Base-by-base conservation (phyloP, 2,329 filamentous ascomycete species). In the Myriosclerotinia duriaeana region DNA sequence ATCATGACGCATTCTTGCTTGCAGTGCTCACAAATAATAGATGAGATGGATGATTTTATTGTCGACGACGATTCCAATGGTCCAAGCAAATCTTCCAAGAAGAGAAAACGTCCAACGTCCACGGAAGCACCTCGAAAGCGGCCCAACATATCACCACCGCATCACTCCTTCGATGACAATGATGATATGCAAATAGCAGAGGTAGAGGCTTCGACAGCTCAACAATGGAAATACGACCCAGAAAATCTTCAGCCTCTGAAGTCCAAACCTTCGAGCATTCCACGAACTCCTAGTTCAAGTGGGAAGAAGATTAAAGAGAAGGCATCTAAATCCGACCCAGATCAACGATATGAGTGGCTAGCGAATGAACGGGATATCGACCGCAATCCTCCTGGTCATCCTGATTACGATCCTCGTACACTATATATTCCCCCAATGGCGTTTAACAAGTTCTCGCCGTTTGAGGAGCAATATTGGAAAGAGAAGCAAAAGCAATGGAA, bases 401-500 rank as follows among this genome's bases (percentile, higher is more conserved):
- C 93, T 0, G 94, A 99, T 66, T 97, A 94, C 73, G 93, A 99
- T 73, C 92, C 92, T 11, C 85, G 92, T 26, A 96, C 93, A 0
- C 84, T 99, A n/a, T 97, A 89, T 77, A 90, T 99, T 44, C 95
- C 95, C 0, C 90, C 92, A 0, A 76, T 82, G 44, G 92, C 92
- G 0, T 96, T 89, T 88, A 80, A 80, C 40, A 89, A 90, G 36
- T 97, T 99, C 76, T 96, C 93, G 0, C 86, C 94, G 0, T 99
- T 99, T 71, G 95, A 99, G 79, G 96, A 93, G 78, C 95, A 99
- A 76, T 99, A 99, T 77, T 99, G 95, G 95, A 92, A 96, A 74
- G 98, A 99, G 78, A 99, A 99, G 80, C 91, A 93, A 78, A 97
- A 97, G 73, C 91, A 96, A 71, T 98, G 92, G 91, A 93, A 97